A percentile compares a stretch with the other conserved stretches of the same genome.
Conservation (phyloP, 2,329 filamentous ascomycete genomes). For the Hirsutella thompsonii region DNA sequence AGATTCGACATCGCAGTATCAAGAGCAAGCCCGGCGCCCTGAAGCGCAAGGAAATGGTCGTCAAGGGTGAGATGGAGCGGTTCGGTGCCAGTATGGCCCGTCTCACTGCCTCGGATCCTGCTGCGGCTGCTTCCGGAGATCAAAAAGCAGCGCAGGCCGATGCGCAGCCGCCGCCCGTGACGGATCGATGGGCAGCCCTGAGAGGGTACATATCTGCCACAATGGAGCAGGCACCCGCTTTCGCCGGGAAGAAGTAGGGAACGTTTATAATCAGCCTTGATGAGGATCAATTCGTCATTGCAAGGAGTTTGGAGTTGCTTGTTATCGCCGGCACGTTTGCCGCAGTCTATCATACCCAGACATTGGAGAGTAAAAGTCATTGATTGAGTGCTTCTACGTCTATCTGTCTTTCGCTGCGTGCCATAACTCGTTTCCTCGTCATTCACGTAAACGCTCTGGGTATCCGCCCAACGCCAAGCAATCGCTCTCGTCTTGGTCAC, state of each 20-base stretch:
- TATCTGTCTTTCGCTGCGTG: no score
- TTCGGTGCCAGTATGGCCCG: constrained; percentile 76
- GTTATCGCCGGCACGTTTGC: no score
- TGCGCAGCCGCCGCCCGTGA: constrained; percentile 22
- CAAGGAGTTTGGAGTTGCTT: no score
- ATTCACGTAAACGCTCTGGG: no score
- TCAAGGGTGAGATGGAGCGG: constrained; percentile 67
- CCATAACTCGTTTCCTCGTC: no score
- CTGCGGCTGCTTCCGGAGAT: constrained; percentile 3
- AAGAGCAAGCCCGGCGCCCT: constrained; percentile 65
- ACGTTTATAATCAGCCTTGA: no score
- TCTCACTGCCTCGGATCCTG: constrained; percentile 28
- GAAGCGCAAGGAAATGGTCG: constrained; percentile 71
- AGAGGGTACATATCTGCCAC: constrained; percentile 74
- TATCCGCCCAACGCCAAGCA: no score
- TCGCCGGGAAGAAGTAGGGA: constrained; percentile 23
- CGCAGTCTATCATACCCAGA: no score
- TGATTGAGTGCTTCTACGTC: no score
- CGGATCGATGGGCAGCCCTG: constrained; percentile 66
- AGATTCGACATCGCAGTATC: constrained; percentile 62
- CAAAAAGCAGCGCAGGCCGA: constrained; percentile 7
- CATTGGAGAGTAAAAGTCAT: no score
- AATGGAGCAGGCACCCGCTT: constrained; percentile 79
- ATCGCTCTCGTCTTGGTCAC: no score
- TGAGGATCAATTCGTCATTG: no score